Conservation (phyloP, 371 early-diverging fungal genomes). For the Rhizomucor pusillus region DNA sequence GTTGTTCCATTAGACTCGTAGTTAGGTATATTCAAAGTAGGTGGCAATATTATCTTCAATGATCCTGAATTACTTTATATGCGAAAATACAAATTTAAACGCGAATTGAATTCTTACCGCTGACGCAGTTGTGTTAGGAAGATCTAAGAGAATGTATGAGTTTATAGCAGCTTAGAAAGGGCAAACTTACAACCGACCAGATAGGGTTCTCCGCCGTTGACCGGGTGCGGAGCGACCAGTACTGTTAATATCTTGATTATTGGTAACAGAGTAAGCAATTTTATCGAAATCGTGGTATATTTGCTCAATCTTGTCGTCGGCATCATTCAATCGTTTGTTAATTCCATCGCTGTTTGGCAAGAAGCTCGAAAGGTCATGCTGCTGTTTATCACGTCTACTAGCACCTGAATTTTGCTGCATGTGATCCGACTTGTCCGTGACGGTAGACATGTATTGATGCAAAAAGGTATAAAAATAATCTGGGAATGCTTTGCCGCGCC, state of each 20-base stretch:
- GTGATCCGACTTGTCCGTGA: conserved; percentile 57
- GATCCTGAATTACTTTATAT: no score
- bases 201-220: conserved; percentile 24
- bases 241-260: conserved; percentile 16
- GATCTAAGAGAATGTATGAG: conserved; percentile 11
- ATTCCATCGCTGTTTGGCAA: conserved; percentile 18
- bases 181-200: conserved; percentile 12
- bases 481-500: conserved; percentile 79
- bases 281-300: conserved; percentile 77
- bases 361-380: conserved; percentile 10
- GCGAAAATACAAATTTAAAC: no score
- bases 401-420: not conserved
- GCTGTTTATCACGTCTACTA: conserved; percentile 5
- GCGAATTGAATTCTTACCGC: conserved; percentile 24
- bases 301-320: conserved; percentile 78
- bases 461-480: conserved; percentile 75
- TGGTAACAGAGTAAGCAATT: conserved; percentile 59
- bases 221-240: conserved; percentile 1
- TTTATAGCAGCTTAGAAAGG: not conserved
- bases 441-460: conserved; percentile 70
- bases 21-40: conserved; percentile 44
- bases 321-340: conserved; percentile 44
- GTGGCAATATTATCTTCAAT: conserved; percentile 45
- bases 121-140: conserved; percentile 34
- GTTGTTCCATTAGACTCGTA: conserved; percentile 18